Evolutionary conservation across 306 rosid species (phyloP), one percentile per base, ranked within the genome.

Genomic region (Cicer arietinum): DNA sequence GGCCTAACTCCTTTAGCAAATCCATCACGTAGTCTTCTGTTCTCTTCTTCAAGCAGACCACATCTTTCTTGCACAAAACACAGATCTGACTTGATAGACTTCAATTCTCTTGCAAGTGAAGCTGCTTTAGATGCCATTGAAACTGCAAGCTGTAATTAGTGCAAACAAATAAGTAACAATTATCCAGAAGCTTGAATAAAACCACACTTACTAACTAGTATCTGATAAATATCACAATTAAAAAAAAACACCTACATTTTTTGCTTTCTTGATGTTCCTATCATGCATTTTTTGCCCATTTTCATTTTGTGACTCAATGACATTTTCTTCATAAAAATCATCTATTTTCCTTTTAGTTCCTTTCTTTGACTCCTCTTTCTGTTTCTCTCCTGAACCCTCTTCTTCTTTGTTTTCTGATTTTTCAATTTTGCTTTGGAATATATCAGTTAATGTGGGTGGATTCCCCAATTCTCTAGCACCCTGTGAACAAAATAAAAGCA

Each of bases 41-140:
- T 95, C 90, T 92, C 99, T 87, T 89, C 96, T 82, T 95, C 99
- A 64, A 92, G 88, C 75, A 90, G 50, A 60, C 57, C 71, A 64
- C 96, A 90, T 44, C 92, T 81, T 44, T 92, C 99, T 85, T 92
- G 98, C 90, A 88, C 76, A 58, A 90, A 95, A 70, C 92, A 83
- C 46, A 92, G 41, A 73, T 88, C 94, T 10, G 92, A 92, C 69
- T 85, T 89, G 7, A 95, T 60, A 7, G 85, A 84, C 89, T 86
- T 90, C 60, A 95, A 86, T 67, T 95, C 98, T 63, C 96, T 89
- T 6, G 98, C 92, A 20, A 95, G 80, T 5, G 96, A 80, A 62
- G 86, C 89, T 72, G 99, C 93, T 85, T 82, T 95, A 8, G 90
- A 75, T 74, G 99, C 98, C 99, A 95, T 90, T 77, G 97, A 83